Base-by-base conservation (phyloP, 257 asterid species). In the Solanum peruvianum region DNA sequence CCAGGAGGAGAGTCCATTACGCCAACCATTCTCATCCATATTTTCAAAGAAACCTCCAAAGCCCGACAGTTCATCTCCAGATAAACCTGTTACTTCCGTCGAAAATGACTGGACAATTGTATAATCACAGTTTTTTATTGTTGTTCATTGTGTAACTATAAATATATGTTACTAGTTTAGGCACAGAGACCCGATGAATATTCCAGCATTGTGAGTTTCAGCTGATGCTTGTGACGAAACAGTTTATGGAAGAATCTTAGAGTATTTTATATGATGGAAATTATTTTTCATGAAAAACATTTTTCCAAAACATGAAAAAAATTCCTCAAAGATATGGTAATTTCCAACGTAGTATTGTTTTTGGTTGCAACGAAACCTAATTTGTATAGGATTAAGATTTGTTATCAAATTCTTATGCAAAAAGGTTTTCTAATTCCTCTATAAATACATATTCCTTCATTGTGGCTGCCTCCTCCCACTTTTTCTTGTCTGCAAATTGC, bases 41-140 rank as follows among this genome's bases (percentile, higher is more conserved):
- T 94, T 97, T 86, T 94, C 96, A 4, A 96, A 94, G 95, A 95
- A 91, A 90, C 98, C 99, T 78, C 99, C 99, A 0, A 97, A 97
- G 89, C 95, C 92, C 12, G 83, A 88, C 25, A 15, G 49, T 56
- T 86, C 92, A 21, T 92, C 95, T 71, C 92, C 98, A 12, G 90
- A 91, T 62, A 93, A 93, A 89, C 89, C 93, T 47, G 82, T 93
- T 16, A 76, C 83, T 88, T 66, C 95, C 27, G 90, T 88, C 78
- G 99, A 97, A 86, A 90, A 85, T 89, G 97, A 94, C 87, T 94
- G 98, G 98, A 95, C 99, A 42, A 88, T 94, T 87, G 92, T 94
- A 64, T 95, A 91, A 88, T 45, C 56, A 52, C 44, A 6, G 76
- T 45, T 29, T 49, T 37, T 70, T 70, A 3, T 21, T 21, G 66